Percentiles rank a stretch among this genome's conserved stretches.
phyloP scores from a whole-genome alignment of 495 filamentous ascomycete species.

The Baudoinia panamericana region DNA sequence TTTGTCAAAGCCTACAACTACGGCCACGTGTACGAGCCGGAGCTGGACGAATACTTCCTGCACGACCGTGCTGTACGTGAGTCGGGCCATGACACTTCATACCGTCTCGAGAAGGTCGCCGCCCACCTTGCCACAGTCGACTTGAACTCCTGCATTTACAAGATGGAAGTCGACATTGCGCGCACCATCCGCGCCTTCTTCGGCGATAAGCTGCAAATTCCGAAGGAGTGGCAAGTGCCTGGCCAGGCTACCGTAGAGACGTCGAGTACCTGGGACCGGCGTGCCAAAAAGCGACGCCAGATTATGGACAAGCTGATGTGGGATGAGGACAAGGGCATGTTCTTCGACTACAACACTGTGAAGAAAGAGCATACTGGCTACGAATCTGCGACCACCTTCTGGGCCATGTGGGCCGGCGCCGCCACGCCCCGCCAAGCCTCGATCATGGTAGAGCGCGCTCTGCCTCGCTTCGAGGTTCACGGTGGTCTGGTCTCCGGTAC shows the following conservation, averaged over 20 bases:
- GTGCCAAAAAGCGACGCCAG: slow-evolving; percentile 62
- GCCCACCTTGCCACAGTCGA: slow-evolving; percentile 88
- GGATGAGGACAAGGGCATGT: slow-evolving; percentile 84
- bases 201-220: slow-evolving; percentile 62
- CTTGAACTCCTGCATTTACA: slow-evolving; percentile 84
- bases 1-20: slow-evolving; percentile 81
- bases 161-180: slow-evolving; percentile 87
- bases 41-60: slow-evolving; percentile 85
- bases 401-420: slow-evolving; percentile 90
- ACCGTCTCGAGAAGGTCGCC: slow-evolving; percentile 76
- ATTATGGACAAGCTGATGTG: slow-evolving; percentile 81
- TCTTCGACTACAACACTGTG: slow-evolving; percentile 86
- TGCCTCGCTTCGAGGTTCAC: slow-evolving; percentile 74
- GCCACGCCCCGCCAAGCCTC: slow-evolving; percentile 67
- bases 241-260: slow-evolving; percentile 52
- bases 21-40: slow-evolving; percentile 63
- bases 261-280: slow-evolving; percentile 77
- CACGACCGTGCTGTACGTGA: slow-evolving; percentile 91
- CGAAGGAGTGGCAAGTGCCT: slow-evolving; percentile 57
- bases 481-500: slow-evolving; percentile 87
- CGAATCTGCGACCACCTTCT: slow-evolving; percentile 84
- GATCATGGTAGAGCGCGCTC: slow-evolving; percentile 55
- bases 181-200: slow-evolving; percentile 71
- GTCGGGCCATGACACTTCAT: slow-evolving; percentile 93
- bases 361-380: slow-evolving; percentile 64